Conservation (phyloP, 2,329 filamentous ascomycete genomes). For the Volutella citrinella region DNA sequence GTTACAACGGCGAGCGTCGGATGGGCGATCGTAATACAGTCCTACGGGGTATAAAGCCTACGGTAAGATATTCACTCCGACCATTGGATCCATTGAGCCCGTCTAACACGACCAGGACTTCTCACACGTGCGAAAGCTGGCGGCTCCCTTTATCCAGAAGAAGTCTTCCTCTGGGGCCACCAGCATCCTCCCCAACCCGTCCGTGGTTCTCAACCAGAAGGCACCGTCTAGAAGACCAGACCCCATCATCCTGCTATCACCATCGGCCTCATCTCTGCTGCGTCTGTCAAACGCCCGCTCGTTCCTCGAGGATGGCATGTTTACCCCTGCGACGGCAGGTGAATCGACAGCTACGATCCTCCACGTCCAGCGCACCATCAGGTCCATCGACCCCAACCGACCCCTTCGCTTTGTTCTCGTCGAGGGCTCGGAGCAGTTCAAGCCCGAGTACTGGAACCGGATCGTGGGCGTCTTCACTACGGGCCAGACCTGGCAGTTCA, state of each 20-base stretch:
- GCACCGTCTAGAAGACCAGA: slow-evolving; percentile 53
- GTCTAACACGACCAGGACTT: slow-evolving; percentile 66
- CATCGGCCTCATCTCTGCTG: slow-evolving; percentile 89
- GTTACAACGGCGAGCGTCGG: slow-evolving; percentile 86
- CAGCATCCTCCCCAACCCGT: slow-evolving; percentile 38
- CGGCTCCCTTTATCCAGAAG: slow-evolving; percentile 70
- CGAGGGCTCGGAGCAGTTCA: slow-evolving; percentile 90
- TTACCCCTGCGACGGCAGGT: slow-evolving; percentile 71
- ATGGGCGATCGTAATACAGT: slow-evolving; percentile 92
- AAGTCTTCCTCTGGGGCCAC: slow-evolving; percentile 43
- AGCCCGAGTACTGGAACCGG: slow-evolving; percentile 94
- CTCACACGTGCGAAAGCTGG: slow-evolving; percentile 85
- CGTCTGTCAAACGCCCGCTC: slow-evolving; percentile 95
- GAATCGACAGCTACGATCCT: slow-evolving; percentile 74
- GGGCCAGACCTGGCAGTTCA: slow-evolving; percentile 97
- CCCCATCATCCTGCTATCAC: slow-evolving; percentile 95
- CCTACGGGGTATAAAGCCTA: slow-evolving; percentile 82
- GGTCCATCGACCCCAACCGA: slow-evolving; percentile 64
- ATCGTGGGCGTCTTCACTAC: slow-evolving; percentile 97
- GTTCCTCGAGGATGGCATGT: slow-evolving; percentile 84
- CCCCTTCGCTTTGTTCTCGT: slow-evolving; percentile 93
- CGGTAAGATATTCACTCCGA: slow-evolving; percentile 51
- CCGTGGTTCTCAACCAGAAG: slow-evolving; percentile 55
- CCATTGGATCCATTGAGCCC: neutral
- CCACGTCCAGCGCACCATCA: slow-evolving; percentile 76